Percentiles rank a stretch among this genome's conserved stretches.
Conservation (phyloP, 2,329 filamentous ascomycete species). For the Cytospora paraplurivora region DNA sequence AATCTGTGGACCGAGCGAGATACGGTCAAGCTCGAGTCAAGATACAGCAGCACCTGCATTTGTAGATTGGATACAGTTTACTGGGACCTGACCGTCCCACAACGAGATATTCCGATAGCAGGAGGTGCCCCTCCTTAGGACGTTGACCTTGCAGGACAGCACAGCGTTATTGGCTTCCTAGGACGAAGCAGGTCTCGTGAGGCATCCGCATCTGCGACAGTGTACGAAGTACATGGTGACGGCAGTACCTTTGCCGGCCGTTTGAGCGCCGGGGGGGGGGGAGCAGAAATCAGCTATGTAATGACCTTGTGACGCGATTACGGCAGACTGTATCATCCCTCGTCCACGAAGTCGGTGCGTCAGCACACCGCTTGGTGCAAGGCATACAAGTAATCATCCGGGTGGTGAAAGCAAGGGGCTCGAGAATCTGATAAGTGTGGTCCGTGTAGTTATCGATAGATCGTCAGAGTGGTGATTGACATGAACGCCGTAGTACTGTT, state of each 20-base stretch:
- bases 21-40: background rate
- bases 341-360: background rate
- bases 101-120: constrained; percentile 2
- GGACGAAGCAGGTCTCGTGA: constrained; percentile 2
- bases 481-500: background rate
- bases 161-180: background rate
- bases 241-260: background rate
- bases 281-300: background rate
- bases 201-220: background rate
- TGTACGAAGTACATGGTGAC: background rate
- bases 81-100: constrained; percentile 3
- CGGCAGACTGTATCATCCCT: background rate
- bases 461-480: background rate
- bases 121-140: constrained; percentile 4
- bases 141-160: constrained; percentile 15
- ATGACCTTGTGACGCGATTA: constrained; percentile 4
- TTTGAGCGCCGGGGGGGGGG: background rate
- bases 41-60: constrained; percentile 14
- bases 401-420: background rate
- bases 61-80: constrained; percentile 12
- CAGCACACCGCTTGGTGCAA: background rate
- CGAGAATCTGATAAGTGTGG: background rate
- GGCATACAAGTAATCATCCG: background rate
- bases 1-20: constrained; percentile 3
- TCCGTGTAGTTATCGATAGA: background rate